Conservation (phyloP, 169 alveolate genomes). For the Haemoproteus tartakovskyi region DNA sequence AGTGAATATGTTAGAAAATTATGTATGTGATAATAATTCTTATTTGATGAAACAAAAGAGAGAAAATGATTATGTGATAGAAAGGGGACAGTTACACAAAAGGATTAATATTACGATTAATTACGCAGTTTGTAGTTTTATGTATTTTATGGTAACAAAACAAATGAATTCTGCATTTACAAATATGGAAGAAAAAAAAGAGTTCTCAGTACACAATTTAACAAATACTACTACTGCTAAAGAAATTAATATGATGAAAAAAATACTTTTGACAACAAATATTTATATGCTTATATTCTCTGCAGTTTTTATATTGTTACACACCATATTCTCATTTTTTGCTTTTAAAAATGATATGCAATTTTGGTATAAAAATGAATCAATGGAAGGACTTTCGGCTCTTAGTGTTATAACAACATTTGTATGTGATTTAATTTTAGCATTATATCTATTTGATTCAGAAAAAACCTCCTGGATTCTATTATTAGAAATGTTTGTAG, state of each 20-base stretch:
- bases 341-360: constrained; percentile 93
- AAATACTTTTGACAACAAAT: constrained; percentile 85
- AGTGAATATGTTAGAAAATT: constrained; percentile 38
- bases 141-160: constrained; percentile 54
- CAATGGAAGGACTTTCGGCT: constrained; percentile 94
- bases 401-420: constrained; percentile 86
- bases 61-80: too few relatives aligned
- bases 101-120: constrained; percentile 17
- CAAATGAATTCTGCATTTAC: constrained; percentile 37
- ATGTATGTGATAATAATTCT: constrained; percentile 32
- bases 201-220: constrained; percentile 37
- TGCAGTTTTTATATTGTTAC: constrained; percentile 80
- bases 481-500: constrained; percentile 87
- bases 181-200: constrained; percentile 52
- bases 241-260: constrained; percentile 86
- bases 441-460: constrained; percentile 90
- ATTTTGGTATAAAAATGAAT: constrained; percentile 93
- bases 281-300: constrained; percentile 84
- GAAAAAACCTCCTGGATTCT: constrained; percentile 91
- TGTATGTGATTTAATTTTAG: constrained; percentile 87
- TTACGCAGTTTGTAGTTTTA: constrained; percentile 47
- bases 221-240: constrained; percentile 65
- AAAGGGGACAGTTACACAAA: too few relatives aligned
- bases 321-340: constrained; percentile 86
- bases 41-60: constrained; percentile 12